Evolutionary conservation across 768 basidiomycete species (phyloP), one percentile per base, ranked within the genome.

Genomic region (Russula sp.): DNA sequence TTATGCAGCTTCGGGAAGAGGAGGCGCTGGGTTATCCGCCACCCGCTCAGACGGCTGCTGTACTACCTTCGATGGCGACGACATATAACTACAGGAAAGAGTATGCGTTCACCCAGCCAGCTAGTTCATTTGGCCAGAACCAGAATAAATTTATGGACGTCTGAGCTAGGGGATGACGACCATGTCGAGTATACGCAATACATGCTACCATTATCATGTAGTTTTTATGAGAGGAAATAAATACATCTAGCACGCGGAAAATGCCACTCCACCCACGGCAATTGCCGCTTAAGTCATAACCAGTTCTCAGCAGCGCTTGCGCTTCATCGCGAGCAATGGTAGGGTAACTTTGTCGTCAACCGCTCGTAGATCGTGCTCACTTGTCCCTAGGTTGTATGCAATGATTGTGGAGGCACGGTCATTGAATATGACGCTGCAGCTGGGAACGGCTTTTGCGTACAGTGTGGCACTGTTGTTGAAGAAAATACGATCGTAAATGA

Each of bases 401-500:
- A 79, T 16, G 87, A 89, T 68, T 93, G 90, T 70, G 89, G 89
- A 46, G 90, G 90, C 5, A 88, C 87, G 0, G 87, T 90, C 16
- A 92, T 93, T 67, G 90, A 92, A 72, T 92, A 92, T 73, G 89
- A 92, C 74, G 78, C 86, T 36, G 86, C 90, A 14, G 89, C 90
- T 6, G 92, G 92, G 10, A 90, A 90, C 67, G 90, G 89, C 6
- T 90, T 92, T 72, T 95, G 93, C 69, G 83, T 89, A 1, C 79
- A 83, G 69, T 98, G 95, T 70, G 93, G 92, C 52, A 90, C 88
- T 8, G 94, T 98, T 20, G 80, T 96, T 11, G 93, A 96, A 76
- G 92, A 97, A 75, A 94, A 93, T 71, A 85, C 89, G 2, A 94
- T 98, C 64, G 92, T 98, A 11, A 90, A 88, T 67, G 97, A 99